Percentiles rank a stretch among this genome's conserved stretches.
phyloP scores from a whole-genome alignment of 2,329 filamentous ascomycete species.

The Fusarium brachygibbosum region DNA sequence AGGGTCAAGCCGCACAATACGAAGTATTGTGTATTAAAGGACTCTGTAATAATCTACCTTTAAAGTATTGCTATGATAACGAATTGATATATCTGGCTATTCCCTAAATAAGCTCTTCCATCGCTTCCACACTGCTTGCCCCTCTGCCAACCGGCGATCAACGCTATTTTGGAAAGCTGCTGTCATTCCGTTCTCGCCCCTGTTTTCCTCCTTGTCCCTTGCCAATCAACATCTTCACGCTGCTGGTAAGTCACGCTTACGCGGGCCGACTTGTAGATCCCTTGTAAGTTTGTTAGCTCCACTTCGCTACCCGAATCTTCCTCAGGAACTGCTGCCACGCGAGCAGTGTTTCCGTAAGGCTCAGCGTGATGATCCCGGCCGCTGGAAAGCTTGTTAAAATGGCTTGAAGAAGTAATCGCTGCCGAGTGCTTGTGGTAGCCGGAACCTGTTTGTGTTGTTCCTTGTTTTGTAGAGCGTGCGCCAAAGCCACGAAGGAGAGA shows the following conservation, averaged over 20 bases:
- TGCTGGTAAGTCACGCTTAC: conserved; percentile 40
- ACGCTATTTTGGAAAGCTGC: neutral
- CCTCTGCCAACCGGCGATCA: neutral
- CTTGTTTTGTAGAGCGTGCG: conserved; percentile 33
- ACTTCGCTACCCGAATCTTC: conserved; percentile 45
- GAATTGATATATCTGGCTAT: neutral
- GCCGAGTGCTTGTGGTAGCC: conserved; percentile 33
- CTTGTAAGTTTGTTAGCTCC: conserved; percentile 40
- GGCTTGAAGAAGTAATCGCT: conserved; percentile 17
- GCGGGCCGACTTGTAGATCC: conserved; percentile 45
- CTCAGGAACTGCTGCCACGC: conserved; percentile 25
- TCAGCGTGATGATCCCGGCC: conserved; percentile 33
- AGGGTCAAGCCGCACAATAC: neutral
- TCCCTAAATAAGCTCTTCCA: neutral
- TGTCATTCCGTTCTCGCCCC: neutral
- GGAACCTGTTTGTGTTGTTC: conserved; percentile 30
- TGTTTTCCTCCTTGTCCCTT: neutral
- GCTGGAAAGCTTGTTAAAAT: conserved; percentile 42
- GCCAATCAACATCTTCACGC: conserved; percentile 18
- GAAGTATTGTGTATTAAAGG: neutral
- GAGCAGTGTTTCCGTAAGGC: conserved; percentile 21
- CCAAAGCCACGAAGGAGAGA: conserved; percentile 38
- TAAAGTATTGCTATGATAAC: neutral
- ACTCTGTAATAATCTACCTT: neutral
- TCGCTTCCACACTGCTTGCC: neutral